Conservation (phyloP, 1,284 basidiomycete genomes). For the Leccinum solheimii region DNA sequence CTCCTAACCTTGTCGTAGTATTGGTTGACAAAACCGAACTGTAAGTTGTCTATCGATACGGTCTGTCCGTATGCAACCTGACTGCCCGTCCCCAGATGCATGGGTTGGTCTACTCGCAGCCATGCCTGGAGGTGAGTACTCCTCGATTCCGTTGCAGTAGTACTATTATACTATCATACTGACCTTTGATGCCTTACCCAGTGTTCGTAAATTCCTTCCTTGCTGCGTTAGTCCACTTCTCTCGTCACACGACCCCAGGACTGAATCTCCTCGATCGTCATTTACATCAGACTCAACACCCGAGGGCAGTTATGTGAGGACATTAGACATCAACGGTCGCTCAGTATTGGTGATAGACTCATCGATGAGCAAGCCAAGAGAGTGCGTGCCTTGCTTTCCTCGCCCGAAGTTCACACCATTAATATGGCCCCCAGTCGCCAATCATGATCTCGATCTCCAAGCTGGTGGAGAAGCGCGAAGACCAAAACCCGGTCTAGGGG, state of each 20-base stretch:
- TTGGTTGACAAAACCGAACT: slow-evolving; percentile 16
- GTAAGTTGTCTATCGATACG: slow-evolving; percentile 5
- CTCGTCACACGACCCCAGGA: not conserved
- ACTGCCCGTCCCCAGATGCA: slow-evolving; percentile 7
- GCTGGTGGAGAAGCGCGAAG: slow-evolving; percentile 10
- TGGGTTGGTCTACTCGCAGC: slow-evolving; percentile 20
- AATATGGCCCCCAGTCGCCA: slow-evolving; percentile 16
- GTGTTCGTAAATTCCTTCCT: slow-evolving; percentile 26
- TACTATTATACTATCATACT: not conserved
- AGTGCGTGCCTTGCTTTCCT: slow-evolving; percentile 3
- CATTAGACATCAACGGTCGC: slow-evolving; percentile 16
- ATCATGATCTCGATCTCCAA: slow-evolving; percentile 24
- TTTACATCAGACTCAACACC: slow-evolving; percentile 13
- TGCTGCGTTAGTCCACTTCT: slow-evolving; percentile 15
- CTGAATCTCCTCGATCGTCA: slow-evolving; percentile 3
- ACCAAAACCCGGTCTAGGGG: slow-evolving; percentile 12
- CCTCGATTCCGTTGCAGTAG: not conserved
- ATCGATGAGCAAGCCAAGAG: slow-evolving; percentile 8
- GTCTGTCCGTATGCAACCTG: not conserved
- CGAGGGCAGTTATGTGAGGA: slow-evolving; percentile 14
- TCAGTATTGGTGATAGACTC: slow-evolving; percentile 8
- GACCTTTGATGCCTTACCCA: slow-evolving; percentile 2
- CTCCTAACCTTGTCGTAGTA: slow-evolving; percentile 13
- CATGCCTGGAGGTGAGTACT: slow-evolving; percentile 23
- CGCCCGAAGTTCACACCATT: no score